A percentile compares a stretch with the other conserved stretches of the same genome.
phyloP scores from a whole-genome alignment of 2,329 filamentous ascomycete genomes.

The Penicillium sp. region DNA sequence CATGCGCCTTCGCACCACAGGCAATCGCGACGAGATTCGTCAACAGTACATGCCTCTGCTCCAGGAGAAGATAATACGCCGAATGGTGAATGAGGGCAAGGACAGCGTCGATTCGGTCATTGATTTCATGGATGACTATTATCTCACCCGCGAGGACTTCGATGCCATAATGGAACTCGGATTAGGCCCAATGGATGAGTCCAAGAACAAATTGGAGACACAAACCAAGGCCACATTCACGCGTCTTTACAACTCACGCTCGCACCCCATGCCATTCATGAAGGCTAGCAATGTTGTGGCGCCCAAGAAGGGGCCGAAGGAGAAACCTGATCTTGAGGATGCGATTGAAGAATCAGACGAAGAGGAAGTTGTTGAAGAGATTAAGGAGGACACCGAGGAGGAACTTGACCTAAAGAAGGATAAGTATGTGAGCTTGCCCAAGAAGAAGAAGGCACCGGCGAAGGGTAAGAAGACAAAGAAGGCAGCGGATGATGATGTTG shows the following conservation, averaged over 20 bases:
- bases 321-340: slow-evolving; percentile 91
- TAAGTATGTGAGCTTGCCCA: slow-evolving; percentile 92
- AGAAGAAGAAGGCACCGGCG: slow-evolving; percentile 59
- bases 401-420: slow-evolving; percentile 87
- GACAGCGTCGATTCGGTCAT: slow-evolving; percentile 81
- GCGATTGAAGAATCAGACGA: slow-evolving; percentile 89
- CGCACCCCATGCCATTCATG: slow-evolving; percentile 92
- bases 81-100: slow-evolving; percentile 74
- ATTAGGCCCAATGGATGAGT: slow-evolving; percentile 77
- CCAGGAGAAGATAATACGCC: slow-evolving; percentile 76
- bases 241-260: slow-evolving; percentile 79
- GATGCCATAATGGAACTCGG: slow-evolving; percentile 90
- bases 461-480: slow-evolving; percentile 42
- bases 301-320: slow-evolving; percentile 68
- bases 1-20: slow-evolving; percentile 87
- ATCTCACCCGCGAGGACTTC: slow-evolving; percentile 89
- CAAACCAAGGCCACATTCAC: slow-evolving; percentile 90
- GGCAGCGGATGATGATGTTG: slow-evolving; percentile 38
- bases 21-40: slow-evolving; percentile 87
- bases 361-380: slow-evolving; percentile 57
- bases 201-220: slow-evolving; percentile 72
- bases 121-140: slow-evolving; percentile 95
- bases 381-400: slow-evolving; percentile 67
- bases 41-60: slow-evolving; percentile 90
- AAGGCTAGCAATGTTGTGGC: slow-evolving; percentile 77